These are phyloP conservation scores for Nothophaeocryptopus gaeumannii DNA, from an alignment of 2,329 filamentous ascomycete genomes.

Conservation along the genomic window DNA sequence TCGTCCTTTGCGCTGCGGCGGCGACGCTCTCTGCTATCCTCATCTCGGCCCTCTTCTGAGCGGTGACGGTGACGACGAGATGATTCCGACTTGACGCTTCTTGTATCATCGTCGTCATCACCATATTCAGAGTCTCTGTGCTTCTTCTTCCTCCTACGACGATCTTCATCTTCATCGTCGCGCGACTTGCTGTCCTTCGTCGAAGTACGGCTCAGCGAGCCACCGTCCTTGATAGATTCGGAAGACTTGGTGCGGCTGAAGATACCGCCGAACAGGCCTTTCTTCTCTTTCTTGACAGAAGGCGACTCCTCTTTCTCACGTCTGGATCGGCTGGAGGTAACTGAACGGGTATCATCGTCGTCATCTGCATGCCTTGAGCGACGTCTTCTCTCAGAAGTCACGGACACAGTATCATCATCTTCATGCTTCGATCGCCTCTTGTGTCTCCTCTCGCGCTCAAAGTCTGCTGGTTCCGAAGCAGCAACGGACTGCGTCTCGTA, in stretches of 20 bases:
- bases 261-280: constrained; percentile 46
- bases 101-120: constrained; percentile 20
- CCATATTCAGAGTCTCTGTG: constrained; percentile 39
- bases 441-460: constrained; percentile 39
- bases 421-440: constrained; percentile 43
- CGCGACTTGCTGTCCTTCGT: constrained; percentile 22
- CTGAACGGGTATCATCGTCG: constrained; percentile 42
- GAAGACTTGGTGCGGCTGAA: constrained; percentile 45
- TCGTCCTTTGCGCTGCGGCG: constrained; percentile 24
- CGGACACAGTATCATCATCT: constrained; percentile 42
- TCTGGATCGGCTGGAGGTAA: constrained; percentile 40
- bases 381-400: constrained; percentile 40
- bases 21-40: constrained; percentile 26
- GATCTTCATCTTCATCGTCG: constrained; percentile 44
- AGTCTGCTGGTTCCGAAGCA: constrained; percentile 42
- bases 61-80: constrained; percentile 19
- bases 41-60: constrained; percentile 19
- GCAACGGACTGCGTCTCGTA: constrained; percentile 42
- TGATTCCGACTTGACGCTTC: constrained; percentile 27
- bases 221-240: constrained; percentile 31
- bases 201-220: constrained; percentile 19
- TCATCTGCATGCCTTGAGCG: constrained; percentile 32
- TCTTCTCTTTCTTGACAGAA: constrained; percentile 40
- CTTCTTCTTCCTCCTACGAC: constrained; percentile 44
- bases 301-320: constrained; percentile 38